These are phyloP conservation scores for Oryza coarctata DNA, from an alignment of 176 grass and related monocot genomes.

Conservation along the genomic window DNA sequence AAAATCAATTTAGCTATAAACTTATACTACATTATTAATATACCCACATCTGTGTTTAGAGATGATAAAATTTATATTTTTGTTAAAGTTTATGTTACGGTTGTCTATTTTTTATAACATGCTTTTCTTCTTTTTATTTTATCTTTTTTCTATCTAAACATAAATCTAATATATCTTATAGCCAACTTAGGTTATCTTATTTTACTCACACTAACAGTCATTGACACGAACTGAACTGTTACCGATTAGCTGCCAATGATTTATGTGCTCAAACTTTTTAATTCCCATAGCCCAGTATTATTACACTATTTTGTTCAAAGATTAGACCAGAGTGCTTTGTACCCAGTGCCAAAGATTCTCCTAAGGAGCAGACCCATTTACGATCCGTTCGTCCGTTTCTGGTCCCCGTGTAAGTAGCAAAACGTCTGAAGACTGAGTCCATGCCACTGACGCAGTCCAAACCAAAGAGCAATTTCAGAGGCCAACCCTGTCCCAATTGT, in stretches of 20 bases:
- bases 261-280: background rate
- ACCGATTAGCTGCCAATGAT: background rate
- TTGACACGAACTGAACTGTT: background rate
- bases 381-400: slow-evolving; percentile 6
- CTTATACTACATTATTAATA: too few species aligned
- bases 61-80: too few species aligned
- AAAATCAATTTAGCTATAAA: too few species aligned
- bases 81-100: too few species aligned
- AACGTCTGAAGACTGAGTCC: background rate
- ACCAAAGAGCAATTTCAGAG: background rate
- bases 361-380: background rate
- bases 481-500: background rate
- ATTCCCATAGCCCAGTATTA: background rate
- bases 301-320: background rate
- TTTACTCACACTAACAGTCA: too few species aligned
- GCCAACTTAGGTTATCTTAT: too few species aligned
- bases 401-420: background rate
- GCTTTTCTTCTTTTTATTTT: too few species aligned
- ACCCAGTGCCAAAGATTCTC: slow-evolving; percentile 30
- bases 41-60: too few species aligned
- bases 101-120: too few species aligned
- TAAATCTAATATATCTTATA: too few species aligned
- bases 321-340: slow-evolving; percentile 3
- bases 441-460: background rate
- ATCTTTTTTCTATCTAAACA: too few species aligned